Evolutionary conservation across 192 early-diverging fungal species (phyloP), one percentile per base, ranked within the genome.

Genomic region (Coemansia sp.): DNA sequence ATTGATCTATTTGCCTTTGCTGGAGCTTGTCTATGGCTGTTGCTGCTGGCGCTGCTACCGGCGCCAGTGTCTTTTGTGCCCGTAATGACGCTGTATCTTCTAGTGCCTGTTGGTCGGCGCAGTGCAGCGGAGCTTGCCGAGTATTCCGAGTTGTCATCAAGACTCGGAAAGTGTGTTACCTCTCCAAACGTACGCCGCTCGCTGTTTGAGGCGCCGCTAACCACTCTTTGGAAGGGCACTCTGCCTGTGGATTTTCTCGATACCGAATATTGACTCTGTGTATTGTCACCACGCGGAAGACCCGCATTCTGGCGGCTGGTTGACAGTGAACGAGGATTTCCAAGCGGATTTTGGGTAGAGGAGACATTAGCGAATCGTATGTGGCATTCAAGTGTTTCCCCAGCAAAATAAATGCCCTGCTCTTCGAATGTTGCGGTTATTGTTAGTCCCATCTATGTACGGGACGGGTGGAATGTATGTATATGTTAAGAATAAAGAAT

Each of bases 361-460:
- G 59, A 59, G 22, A 64, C 78, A 67, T 81, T 81, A 35, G 73
- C 60, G 36, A 81, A 75, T 14, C 78, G 59, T 64, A 81, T 68
- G 67, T 81, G 78, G 64, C 78, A 81, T 63, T 81, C 78, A 52
- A 81, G 78, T 36, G 73, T 75, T 45, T 81, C 78, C 9, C 78
- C 78, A 22, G 78, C 78, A 71, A 81, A 81, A 70, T 81, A 81
- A 48, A 70, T 69, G 48, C 78, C 78, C 66, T 72, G 73, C 64
- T 69, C 65, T 45, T 81, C 78, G 43, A 81, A 81, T 15, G 78
- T 81, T 9, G 78, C 78, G 10, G 78, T 75, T 70, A 81, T 75
- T 63, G 78, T 73, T 61, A 81, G 59, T 33, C 73, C 78, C 78
- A 81, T 81, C 73, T 70, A 46, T 60, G 3, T 57, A 9, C 23